These are phyloP conservation scores for Phytophthora fragariae DNA, from an alignment of 352 stramenopile genomes.

Conservation along the genomic window DNA sequence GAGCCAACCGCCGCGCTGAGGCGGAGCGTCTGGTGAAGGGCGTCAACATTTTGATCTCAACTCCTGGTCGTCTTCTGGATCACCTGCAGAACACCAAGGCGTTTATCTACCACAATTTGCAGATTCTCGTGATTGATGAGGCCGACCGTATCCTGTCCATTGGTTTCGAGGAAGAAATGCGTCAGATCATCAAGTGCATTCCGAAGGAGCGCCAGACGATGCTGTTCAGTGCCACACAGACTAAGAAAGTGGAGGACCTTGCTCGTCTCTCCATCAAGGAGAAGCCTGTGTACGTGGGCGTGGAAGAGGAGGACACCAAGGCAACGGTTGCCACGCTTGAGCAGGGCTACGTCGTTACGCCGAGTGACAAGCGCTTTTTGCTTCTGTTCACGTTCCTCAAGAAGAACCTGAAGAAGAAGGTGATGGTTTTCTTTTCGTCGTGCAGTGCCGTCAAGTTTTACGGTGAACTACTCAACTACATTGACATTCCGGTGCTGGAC, in stretches of 20 bases:
- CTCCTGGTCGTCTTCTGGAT: slow-evolving; percentile 97
- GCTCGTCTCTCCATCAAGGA: slow-evolving; percentile 93
- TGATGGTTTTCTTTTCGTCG: slow-evolving; percentile 96
- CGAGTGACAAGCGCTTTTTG: slow-evolving; percentile 98
- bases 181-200: slow-evolving; percentile 98
- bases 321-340: slow-evolving; percentile 95
- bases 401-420: slow-evolving; percentile 99
- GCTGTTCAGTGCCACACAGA: slow-evolving; percentile 99
- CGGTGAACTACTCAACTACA: slow-evolving; percentile 99
- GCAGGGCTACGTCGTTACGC: slow-evolving; percentile 98
- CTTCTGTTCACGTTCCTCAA: slow-evolving; percentile 99
- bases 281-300: slow-evolving; percentile 97
- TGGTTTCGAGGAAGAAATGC: slow-evolving; percentile 99
- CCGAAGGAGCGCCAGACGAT: slow-evolving; percentile 99
- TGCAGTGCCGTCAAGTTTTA: slow-evolving; percentile 99
- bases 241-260: slow-evolving; percentile 98
- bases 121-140: slow-evolving; percentile 99
- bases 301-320: slow-evolving; percentile 92
- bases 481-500: slow-evolving; percentile 98
- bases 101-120: slow-evolving; percentile 96
- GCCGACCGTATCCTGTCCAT: slow-evolving; percentile 99
- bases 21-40: slow-evolving; percentile 94
- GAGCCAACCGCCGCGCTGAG: slow-evolving; percentile 97
- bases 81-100: slow-evolving; percentile 98
- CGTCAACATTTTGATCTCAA: slow-evolving; percentile 99